Evolutionary conservation across 208 protist species (phyloP).

Genomic region (Angomonas ambiguus): DNA sequence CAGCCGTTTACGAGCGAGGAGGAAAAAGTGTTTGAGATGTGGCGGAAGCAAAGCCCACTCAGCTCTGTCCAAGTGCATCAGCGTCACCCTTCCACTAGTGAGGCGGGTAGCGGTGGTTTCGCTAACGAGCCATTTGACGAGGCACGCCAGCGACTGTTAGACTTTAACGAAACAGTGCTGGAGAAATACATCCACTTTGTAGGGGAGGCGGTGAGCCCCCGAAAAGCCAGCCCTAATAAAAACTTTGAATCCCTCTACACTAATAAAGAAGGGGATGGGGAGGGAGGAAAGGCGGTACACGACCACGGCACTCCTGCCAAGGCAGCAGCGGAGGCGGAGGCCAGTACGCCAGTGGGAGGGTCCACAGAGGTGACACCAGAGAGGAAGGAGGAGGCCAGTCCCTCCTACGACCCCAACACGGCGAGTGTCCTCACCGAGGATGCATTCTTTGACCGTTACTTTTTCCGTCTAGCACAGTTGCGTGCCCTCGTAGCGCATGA

Average conservation of each 20-base stretch:
- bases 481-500: conserved; percentile 21
- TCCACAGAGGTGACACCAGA: background rate
- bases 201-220: conserved; percentile 32
- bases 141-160: conserved; percentile 54
- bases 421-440: conserved; percentile 32
- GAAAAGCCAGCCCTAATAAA: conserved; percentile 16
- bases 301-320: background rate
- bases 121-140: conserved; percentile 35
- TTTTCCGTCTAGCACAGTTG: conserved; percentile 77
- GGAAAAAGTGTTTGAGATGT: conserved; percentile 29
- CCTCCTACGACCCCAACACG: background rate
- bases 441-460: conserved; percentile 83
- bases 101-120: background rate
- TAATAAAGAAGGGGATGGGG: background rate
- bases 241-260: background rate
- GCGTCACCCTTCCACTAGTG: background rate
- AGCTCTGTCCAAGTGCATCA: conserved; percentile 31
- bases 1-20: conserved; percentile 1
- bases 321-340: background rate
- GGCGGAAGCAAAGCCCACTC: conserved; percentile 37
- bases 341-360: background rate
- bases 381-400: background rate
- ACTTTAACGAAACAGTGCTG: conserved; percentile 52
- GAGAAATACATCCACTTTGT: conserved; percentile 60
- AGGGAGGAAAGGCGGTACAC: too few species aligned